Evolutionary conservation across 2,329 filamentous ascomycete species (phyloP).

Genomic region (Fusarium nygamai): DNA sequence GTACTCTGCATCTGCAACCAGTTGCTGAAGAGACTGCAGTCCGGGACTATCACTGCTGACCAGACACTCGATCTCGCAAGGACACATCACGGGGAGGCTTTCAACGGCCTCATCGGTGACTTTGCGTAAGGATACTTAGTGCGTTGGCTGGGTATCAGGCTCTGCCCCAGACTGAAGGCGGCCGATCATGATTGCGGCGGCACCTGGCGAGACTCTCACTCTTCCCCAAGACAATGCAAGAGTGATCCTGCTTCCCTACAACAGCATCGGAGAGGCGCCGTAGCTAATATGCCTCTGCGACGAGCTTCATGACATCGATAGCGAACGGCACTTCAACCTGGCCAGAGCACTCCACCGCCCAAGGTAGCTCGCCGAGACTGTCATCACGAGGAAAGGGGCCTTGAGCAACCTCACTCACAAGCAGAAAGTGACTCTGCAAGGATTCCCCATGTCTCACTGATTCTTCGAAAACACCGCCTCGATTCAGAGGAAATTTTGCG

Average conservation of each 20-base stretch:
- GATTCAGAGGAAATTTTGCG: fast-evolving
- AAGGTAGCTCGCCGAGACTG: fast-evolving
- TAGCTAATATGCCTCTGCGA: fast-evolving
- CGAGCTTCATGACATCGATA: neutral
- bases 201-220: neutral
- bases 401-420: fast-evolving
- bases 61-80: fast-evolving
- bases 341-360: neutral
- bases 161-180: fast-evolving
- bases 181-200: neutral
- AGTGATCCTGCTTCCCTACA: fast-evolving
- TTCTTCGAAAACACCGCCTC: fast-evolving
- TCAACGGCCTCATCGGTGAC: fast-evolving
- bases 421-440: fast-evolving
- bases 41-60: fast-evolving
- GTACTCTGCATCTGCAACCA: neutral
- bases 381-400: fast-evolving
- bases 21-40: neutral
- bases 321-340: fast-evolving
- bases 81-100: fast-evolving
- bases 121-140: fast-evolving
- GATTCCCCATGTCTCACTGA: fast-evolving
- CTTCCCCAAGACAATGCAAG: fast-evolving
- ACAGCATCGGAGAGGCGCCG: fast-evolving
- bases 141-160: neutral